phyloP scores from a whole-genome alignment of 768 basidiomycete genomes.

The Myochromella boudieri region DNA sequence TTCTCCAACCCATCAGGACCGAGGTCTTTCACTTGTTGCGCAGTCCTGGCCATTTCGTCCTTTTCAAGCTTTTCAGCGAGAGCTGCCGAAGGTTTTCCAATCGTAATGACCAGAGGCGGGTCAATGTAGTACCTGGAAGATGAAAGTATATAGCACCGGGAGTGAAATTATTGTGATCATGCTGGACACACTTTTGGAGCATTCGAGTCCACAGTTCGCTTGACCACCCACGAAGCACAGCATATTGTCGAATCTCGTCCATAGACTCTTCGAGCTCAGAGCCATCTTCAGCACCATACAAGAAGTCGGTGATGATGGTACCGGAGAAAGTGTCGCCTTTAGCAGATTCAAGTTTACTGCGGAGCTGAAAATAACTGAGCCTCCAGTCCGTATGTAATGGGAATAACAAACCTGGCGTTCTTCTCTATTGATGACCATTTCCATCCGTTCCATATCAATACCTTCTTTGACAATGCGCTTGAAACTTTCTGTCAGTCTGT shows the following conservation, averaged over 20 bases:
- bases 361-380: conserved; percentile 48
- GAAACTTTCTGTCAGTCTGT: conserved; percentile 67
- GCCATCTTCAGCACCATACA: conserved; percentile 85
- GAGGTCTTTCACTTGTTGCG: conserved; percentile 62
- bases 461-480: conserved; percentile 68
- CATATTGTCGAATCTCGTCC: conserved; percentile 78
- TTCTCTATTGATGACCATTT: conserved; percentile 81
- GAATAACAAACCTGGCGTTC: conserved; percentile 70
- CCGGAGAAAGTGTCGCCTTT: conserved; percentile 80
- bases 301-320: conserved; percentile 76
- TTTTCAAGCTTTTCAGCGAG: conserved; percentile 80
- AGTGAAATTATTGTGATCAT: conserved; percentile 1
- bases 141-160: conserved; percentile 3
- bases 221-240: conserved; percentile 67
- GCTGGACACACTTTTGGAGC: conserved; percentile 57
- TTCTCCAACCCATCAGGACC: conserved; percentile 81
- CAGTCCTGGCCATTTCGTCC: conserved; percentile 78
- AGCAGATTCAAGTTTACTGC: conserved; percentile 79
- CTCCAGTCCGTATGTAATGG: background rate
- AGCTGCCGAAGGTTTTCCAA: conserved; percentile 85
- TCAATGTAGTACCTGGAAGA: conserved; percentile 73
- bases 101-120: conserved; percentile 68
- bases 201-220: conserved; percentile 75
- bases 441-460: conserved; percentile 90
- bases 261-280: conserved; percentile 71